Base-by-base conservation (phyloP, 2,329 filamentous ascomycete species). In the Beauveria asiatica region DNA sequence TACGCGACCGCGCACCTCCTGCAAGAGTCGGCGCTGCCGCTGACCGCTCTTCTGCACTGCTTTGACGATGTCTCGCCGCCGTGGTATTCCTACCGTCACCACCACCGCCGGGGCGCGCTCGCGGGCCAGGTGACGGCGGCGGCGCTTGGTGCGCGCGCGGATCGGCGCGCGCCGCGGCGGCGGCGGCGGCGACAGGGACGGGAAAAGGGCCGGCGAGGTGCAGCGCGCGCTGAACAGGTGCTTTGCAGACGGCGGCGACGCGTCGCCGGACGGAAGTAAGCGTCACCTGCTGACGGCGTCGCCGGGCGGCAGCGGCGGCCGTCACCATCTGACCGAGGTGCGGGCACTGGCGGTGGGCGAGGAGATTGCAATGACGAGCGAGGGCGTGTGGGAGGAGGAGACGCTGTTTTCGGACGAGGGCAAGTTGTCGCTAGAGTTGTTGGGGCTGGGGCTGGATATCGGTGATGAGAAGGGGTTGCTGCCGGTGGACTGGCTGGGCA, bases 1-100 rank as follows among this genome's bases (percentile, higher is more conserved):
- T 89, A 86, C 67, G 77, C 79, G 6, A 77, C 79, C 2, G 76
- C 78, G 0, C 82, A 87, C 66, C 80, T 88, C 3, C 73, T 82
- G 2, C 69, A 74, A 1, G 77, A 82, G 66, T 76, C 80, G 1
- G 83, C 84, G 0, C 74, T 87, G 3, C 85, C 84, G 0, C 73
- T 89, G 19, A 87, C 83, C 0, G 80, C 81, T 0, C 79, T 89
- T 5, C 75, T 89, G 17, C 86, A 89, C 68, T 82, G 81, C 57
- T 85, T 88, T 70, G 82, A 87, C 65, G 74, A 73, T 9, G 78
- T 85, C 27, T 72, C 76, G 21, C 84, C 83, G 49, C 82, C 83
- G 1, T 86, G 82, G 71, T 70, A 86, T 2, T 84, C 83, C 56
- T 80, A 80, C 25, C 74, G 76, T 2, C 84, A 83, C 0, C 80